Base-by-base conservation (phyloP, 805 yeast species). In the Pichia rugopelliculosa region DNA sequence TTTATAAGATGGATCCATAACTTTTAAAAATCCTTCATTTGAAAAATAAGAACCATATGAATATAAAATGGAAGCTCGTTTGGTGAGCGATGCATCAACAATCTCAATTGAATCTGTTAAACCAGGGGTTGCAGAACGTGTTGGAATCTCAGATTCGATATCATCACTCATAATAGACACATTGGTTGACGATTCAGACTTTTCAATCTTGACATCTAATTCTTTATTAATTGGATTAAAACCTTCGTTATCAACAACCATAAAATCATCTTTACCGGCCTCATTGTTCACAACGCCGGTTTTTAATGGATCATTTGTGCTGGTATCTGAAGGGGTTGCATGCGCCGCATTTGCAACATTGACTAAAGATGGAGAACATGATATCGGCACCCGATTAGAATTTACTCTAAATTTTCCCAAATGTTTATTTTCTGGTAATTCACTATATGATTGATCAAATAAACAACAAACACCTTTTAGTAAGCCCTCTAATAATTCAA, bases 391-490 rank as follows among this genome's bases (percentile, higher is more conserved):
- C 1, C 49, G 39, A n/a, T 39, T 30, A 22, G 17, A 9, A 36
- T 41, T 6, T 24, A 36, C 3, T 36, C 15, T 27, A 12, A 50
- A 12, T 21, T 46, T 41, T 11, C 47, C 37, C 21, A 46, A 17
- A 44, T 45, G 43, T 27, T 52, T 38, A 42, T 26, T 44, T 12
- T 36, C 37, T 1, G 49, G n/a, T 9, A 49, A 48, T 4, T 51
- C 45, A 22, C 46, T 52, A 40, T 52, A 84, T 13, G 81, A 79
- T 0, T 95, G 87, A 59, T 88, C 96, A 56, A 86, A 77, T 34
- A 89, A 66, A 39, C 75, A 71, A 30, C 95, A 76, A 9, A 79
- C 68, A 23, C 96, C 96, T 38, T 90, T 78, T 4, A 84, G 54
- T 26, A 51, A 47, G 9, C 63, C 61, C 44, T 62, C 64, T 37